Evolutionary conservation across 441 rosid species (phyloP).

Genomic region (Aleurites moluccanus): DNA sequence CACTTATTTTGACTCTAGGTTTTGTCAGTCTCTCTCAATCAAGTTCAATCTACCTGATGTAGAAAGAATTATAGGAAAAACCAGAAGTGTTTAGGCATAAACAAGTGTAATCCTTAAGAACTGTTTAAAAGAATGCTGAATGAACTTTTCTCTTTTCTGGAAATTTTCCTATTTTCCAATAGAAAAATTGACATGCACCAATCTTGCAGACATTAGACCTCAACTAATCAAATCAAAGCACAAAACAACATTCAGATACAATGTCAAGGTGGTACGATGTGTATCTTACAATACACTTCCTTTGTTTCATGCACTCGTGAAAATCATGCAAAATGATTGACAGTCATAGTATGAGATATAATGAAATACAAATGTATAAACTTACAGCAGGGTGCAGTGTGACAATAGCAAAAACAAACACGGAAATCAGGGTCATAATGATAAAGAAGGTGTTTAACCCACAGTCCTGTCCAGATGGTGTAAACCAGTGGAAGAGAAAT

Average conservation of each 20-base stretch:
- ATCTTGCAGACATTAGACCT: not conserved
- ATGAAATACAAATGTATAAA: constrained; percentile 26
- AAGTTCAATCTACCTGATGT: not conserved
- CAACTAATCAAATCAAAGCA: not conserved
- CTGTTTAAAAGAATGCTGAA: not conserved
- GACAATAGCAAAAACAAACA: constrained; percentile 63
- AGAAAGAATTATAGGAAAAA: no score
- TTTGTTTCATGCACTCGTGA: not conserved
- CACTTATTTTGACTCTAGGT: not conserved
- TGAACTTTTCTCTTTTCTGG: not conserved
- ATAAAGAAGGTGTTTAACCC: constrained; percentile 88
- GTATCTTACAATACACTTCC: not conserved
- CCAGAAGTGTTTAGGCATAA: not conserved
- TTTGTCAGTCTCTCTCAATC: not conserved
- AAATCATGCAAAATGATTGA: not conserved
- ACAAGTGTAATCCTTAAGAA: not conserved
- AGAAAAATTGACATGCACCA: not conserved
- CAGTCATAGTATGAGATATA: not conserved
- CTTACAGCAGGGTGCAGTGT: constrained; percentile 91
- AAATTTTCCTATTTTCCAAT: not conserved
- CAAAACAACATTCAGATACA: not conserved
- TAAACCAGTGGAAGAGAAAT: constrained; percentile 90
- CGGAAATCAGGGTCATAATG: constrained; percentile 61
- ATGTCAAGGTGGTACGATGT: not conserved
- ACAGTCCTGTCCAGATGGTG: constrained; percentile 95